Conservation (phyloP, 2,329 filamentous ascomycete genomes). For the Sclerotinia borealis region DNA sequence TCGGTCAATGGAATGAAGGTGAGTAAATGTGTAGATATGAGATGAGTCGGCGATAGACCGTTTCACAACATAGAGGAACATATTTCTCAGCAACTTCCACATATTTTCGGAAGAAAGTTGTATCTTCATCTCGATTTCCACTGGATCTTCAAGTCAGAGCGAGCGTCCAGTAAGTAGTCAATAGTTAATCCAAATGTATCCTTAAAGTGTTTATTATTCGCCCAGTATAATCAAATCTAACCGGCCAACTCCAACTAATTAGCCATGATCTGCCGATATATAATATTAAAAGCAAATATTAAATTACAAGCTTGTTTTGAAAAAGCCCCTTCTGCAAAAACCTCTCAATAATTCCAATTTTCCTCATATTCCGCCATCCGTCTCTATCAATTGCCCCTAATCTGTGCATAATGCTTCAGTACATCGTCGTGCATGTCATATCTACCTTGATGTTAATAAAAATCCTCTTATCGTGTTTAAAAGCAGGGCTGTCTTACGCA, state of each 20-base stretch:
- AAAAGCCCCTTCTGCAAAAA: background rate
- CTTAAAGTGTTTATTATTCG: background rate
- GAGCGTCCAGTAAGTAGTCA: no score
- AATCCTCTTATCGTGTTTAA: background rate
- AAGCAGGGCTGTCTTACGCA: constrained; percentile 33
- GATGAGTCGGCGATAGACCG: no score
- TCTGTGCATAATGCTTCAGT: background rate
- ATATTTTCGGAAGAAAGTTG: no score
- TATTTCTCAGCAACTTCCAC: no score
- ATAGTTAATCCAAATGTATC: background rate
- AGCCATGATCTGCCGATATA: background rate
- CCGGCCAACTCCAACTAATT: background rate
- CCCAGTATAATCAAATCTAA: background rate
- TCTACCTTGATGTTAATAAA: background rate
- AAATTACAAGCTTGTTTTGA: background rate
- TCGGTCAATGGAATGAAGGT: no score
- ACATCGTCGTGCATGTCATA: constrained; percentile 5
- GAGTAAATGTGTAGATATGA: no score
- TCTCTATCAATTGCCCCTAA: background rate
- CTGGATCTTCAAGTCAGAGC: no score
- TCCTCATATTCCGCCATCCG: background rate
- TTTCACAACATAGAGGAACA: no score
- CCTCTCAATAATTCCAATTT: background rate
- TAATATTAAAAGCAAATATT: background rate
- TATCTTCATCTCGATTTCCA: no score